Percentiles rank a stretch among this genome's conserved stretches.
These are phyloP conservation scores for Fusarium brevicatenulatum DNA, from an alignment of 2,329 filamentous ascomycete species.

Conservation along the genomic window DNA sequence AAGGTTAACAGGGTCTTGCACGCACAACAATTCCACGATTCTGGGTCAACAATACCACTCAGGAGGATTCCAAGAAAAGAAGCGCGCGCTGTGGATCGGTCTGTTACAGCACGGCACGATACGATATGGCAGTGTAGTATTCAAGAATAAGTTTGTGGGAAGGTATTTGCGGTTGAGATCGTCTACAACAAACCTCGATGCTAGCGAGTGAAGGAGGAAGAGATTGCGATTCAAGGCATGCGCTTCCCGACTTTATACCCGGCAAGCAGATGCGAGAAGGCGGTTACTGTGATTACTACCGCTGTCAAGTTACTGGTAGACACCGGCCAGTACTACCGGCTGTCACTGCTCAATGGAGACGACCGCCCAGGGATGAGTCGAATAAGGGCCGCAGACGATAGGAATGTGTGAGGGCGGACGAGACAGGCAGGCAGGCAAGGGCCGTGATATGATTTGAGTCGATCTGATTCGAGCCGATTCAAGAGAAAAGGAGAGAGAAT, in stretches of 20 bases:
- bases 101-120: constrained; percentile 3
- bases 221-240: constrained; percentile 27
- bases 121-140: not conserved
- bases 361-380: constrained; percentile 1
- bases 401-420: constrained; percentile 16
- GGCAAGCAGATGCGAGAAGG: not conserved
- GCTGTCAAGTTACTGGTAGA: not conserved
- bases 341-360: constrained; percentile 22
- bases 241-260: constrained; percentile 42
- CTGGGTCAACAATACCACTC: not conserved
- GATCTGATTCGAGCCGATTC: constrained; percentile 26
- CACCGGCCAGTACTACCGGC: not conserved
- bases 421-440: constrained; percentile 19
- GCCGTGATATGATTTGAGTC: constrained; percentile 22
- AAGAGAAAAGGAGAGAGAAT: constrained; percentile 9
- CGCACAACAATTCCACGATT: constrained; percentile 11
- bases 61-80: not conserved
- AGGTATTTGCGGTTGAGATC: not conserved
- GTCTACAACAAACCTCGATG: not conserved
- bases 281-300: not conserved
- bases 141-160: constrained; percentile 1
- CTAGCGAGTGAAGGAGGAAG: constrained; percentile 27
- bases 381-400: constrained; percentile 20
- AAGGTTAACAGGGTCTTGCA: constrained; percentile 8
- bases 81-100: constrained; percentile 2